Evolutionary conservation across 2,329 filamentous ascomycete genomes (phyloP), one percentile per base, ranked within the genome.

Genomic region (Calonectria crousiana): DNA sequence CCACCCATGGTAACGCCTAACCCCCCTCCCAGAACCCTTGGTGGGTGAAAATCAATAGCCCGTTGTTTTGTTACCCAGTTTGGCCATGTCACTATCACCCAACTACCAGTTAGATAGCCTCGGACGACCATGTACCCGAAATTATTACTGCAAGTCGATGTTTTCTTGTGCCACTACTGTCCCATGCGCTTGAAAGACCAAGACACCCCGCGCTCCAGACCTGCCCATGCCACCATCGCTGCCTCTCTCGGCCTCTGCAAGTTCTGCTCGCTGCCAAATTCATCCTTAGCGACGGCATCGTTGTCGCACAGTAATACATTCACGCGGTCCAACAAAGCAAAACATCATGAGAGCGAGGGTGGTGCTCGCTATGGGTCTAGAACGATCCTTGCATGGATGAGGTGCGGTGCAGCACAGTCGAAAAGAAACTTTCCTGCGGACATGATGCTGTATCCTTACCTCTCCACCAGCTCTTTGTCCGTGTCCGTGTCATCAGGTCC

Each of bases 111-210:
- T 65, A 56, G 56, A 73, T 53, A 51, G 44, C 70, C 74, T 81
- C 79, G 79, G 79, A 71, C 71, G 68, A 60, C 73, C 73, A 74
- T 74, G 76, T 71, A 81, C 79, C 79, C 79, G 79, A 81, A 75
- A 81, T 81, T 81, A 72, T 81, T 78, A 77, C 79, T 81, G 79
- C 79, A 81, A 67, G 73, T 78, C 72, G 71, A 76, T 38, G 74
- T 77, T 68, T 66, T 14, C 49, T 73, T 71, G 70, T 67, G 69
- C 67, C 56, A 6, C 56, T 23, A 36, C 52, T 34, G 30, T 56
- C 18, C 52, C 20, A 56, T 32, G 52, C 13, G 30, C 30, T 32
- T 13, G 30, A 30, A 56, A 34, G 52, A 28, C 32, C 34, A 32
- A 60, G 56, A 38, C 56, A 60, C 36, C 11, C 20, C 56, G 38